These are phyloP conservation scores for Citrullus mucosospermus DNA, from an alignment of 306 rosid species.

Conservation along the genomic window DNA sequence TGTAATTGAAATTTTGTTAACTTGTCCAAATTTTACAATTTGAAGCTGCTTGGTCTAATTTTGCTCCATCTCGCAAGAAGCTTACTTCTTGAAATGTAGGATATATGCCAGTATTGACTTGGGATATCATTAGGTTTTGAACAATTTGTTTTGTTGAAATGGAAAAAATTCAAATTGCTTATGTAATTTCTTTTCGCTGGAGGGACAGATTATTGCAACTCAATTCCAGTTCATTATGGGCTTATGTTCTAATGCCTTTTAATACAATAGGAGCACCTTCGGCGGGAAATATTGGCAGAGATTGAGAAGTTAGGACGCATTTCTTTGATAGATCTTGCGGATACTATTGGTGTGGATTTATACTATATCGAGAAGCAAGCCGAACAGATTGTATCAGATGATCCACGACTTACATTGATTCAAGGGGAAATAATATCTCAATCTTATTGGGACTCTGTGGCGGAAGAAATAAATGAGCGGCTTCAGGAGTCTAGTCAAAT, in stretches of 20 bases:
- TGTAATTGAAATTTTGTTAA: not conserved
- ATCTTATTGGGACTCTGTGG: conserved; percentile 72
- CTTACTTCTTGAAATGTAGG: not conserved
- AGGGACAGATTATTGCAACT: not conserved
- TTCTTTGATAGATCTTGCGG: conserved; percentile 82
- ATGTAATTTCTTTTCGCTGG: not conserved
- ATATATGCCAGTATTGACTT: not conserved
- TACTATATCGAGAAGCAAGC: conserved; percentile 82
- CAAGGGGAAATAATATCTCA: conserved; percentile 85
- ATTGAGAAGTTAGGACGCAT: conserved; percentile 62
- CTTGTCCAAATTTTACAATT: not conserved
- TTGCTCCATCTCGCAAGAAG: not conserved
- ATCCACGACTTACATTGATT: conserved; percentile 50
- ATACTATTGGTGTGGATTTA: conserved; percentile 70
- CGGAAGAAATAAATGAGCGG: conserved; percentile 88
- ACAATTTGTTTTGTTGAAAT: not conserved
- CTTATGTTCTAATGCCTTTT: not conserved
- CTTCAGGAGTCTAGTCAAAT: conserved; percentile 95
- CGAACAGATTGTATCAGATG: conserved; percentile 36
- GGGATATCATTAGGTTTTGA: not conserved
- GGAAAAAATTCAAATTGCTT: not conserved
- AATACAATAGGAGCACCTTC: conserved; percentile 62
- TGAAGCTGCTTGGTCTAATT: not conserved
- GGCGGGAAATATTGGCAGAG: conserved; percentile 64
- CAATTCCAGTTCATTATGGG: not conserved